A percentile compares a stretch with the other conserved stretches of the same genome.
Conservation (phyloP, 2,329 filamentous ascomycete genomes). For the Xylariaceae sp. region DNA sequence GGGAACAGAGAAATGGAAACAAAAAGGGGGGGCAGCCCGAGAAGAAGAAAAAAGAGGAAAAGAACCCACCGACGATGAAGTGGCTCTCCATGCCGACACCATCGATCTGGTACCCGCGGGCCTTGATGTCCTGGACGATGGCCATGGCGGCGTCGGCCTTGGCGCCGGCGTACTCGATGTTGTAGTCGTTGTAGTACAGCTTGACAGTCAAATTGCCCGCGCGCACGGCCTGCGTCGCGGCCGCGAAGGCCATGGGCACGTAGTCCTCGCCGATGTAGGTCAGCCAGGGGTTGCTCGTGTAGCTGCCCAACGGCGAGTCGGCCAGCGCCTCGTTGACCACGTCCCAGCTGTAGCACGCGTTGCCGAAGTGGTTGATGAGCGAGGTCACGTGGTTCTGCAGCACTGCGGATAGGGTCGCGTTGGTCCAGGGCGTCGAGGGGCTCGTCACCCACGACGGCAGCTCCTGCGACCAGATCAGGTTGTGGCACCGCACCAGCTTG, state of each 20-base stretch:
- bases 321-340: slow-evolving; percentile 45
- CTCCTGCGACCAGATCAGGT: slow-evolving; percentile 17
- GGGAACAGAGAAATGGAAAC: too few species aligned
- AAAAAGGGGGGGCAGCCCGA: too few species aligned
- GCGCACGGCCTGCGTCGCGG: not conserved
- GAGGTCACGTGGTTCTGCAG: slow-evolving; percentile 46
- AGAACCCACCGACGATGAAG: too few species aligned
- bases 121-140: not conserved
- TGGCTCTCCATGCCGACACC: not conserved
- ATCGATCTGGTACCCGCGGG: not conserved
- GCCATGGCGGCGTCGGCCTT: not conserved
- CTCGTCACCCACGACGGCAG: slow-evolving; percentile 40
- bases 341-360: slow-evolving; percentile 48
- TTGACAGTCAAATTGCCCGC: not conserved
- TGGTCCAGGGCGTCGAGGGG: not conserved
- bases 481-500: slow-evolving; percentile 45
- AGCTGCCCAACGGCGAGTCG: too few species aligned
- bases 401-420: slow-evolving; percentile 35
- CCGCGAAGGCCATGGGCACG: not conserved
- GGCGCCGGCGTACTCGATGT: not conserved
- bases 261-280: not conserved
- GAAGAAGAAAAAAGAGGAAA: too few species aligned
- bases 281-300: too few species aligned
- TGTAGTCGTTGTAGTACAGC: not conserved
- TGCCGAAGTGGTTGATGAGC: slow-evolving; percentile 38